Base-by-base conservation (phyloP, 2,329 filamentous ascomycete species). In the Tolypocladium sp. region DNA sequence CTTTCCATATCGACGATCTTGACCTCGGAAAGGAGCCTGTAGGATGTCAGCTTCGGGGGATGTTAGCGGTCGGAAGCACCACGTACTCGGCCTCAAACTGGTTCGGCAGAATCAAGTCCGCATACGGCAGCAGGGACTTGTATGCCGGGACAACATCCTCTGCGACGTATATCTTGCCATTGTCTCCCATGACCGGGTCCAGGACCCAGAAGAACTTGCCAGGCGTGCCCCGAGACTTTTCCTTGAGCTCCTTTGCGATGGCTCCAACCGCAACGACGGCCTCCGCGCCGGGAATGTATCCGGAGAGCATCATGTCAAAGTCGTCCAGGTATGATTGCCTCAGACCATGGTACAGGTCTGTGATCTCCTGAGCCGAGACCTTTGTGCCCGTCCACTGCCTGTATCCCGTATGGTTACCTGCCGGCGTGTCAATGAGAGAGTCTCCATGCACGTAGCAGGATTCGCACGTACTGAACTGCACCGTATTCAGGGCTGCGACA, bases 181-280 rank as follows among this genome's bases (percentile, higher is more conserved):
- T 92, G 71, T 99, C 94, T 37, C 94, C 94, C 94, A 99, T 99
- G 55, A 99, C 94, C 0, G 95, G 94, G 72, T 99, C 94, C 33
- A 99, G 82, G 3, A 96, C 91, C 93, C 93, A 97, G 76, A 97
- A 97, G 77, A 97, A 96, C 53, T 82, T 85, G 0, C 91, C 90
- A 0, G 89, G 87, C 38, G 79, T 81, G 17, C 76, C 77, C 41
- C 76, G 77, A 2, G 84, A 80, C 66, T 86, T 88, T 57, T 82
- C 77, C 70, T 88, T 89, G 61, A 97, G 80, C 66, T 96, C 91
- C 63, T 87, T 81, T 15, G 85, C 94, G 64, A 99, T 96, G 58
- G 81, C 80, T 10, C 93, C 94, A 1, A 97, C 90, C 10, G 90
- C 88, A 67, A 90, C 83, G 42, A 99, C 90, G 1, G 88, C 89